Evolutionary conservation across 208 protist genomes (phyloP), one percentile per base, ranked within the genome.

Genomic region (Trypanosoma rangeli): DNA sequence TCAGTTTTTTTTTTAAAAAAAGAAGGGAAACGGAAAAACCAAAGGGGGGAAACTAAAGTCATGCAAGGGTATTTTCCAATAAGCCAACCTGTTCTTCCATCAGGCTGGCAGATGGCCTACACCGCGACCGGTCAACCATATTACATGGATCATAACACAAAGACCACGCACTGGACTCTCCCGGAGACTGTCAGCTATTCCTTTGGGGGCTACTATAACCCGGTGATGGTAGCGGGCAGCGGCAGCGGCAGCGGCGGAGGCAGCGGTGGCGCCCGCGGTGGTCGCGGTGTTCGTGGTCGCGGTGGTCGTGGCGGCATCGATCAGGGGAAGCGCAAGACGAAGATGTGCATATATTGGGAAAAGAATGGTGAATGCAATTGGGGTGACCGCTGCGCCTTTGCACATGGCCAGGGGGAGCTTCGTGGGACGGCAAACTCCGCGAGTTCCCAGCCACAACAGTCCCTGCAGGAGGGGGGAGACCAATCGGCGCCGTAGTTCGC

Each of bases 291-390:
- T 49, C 75, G 88, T 77, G 82, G 77, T 55, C 70, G 78, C 26
- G 70, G 71, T 29, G 73, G 75, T 33, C 81, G 81, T 54, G 76
- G 79, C 39, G 88, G 88, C 22, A 94, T 94, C 62, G 88, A 94
- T 66, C 79, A 80, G 54, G 64, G 79, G 29, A 94, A 94, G 76
- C 75, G 74, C 62, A 94, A 94, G 80, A 90, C 85, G 4, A 94
- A 94, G 76, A 89, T 94, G 83, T 94, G 88, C 76, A 90, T 90
- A 29, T 90, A 91, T 78, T 94, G 84, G 82, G 83, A 94, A 66
- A 89, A 90, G 67, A 88, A 84, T 74, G 85, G 85, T n/a, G 75
- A 70, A 56, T 94, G 88, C 77, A 83, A 72, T n/a, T 94, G 83
- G 83, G 88, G 88, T 24, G 88, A 94, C 66, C 81, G 84, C 48